phyloP scores from a whole-genome alignment of 2,329 filamentous ascomycete species.

The Madurella fahalii region DNA sequence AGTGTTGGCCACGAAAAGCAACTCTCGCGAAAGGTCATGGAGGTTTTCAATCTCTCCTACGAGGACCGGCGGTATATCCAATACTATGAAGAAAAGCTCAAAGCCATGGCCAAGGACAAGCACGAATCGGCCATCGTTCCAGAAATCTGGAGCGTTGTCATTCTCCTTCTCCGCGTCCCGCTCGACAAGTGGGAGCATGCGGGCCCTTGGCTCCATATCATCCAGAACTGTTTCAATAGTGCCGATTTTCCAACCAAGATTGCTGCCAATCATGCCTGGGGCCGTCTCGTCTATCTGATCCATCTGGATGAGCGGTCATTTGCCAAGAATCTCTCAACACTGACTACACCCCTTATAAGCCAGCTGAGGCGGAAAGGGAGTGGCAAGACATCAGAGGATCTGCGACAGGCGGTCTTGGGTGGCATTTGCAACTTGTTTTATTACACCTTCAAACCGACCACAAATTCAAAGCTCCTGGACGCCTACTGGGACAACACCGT shows the following conservation, averaged over 20 bases:
- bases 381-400: conserved; percentile 54
- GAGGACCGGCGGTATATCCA: conserved; percentile 63
- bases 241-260: conserved; percentile 65
- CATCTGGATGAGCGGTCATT: conserved; percentile 59
- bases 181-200: conserved; percentile 69
- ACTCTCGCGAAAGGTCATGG: conserved; percentile 62
- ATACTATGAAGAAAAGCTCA: conserved; percentile 64
- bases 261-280: conserved; percentile 82
- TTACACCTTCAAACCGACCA: conserved; percentile 71
- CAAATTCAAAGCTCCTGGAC: conserved; percentile 63
- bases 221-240: conserved; percentile 81
- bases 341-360: conserved; percentile 64
- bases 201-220: conserved; percentile 69
- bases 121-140: conserved; percentile 66
- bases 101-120: conserved; percentile 62
- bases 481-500: conserved; percentile 76
- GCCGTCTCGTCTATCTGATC: conserved; percentile 72
- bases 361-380: conserved; percentile 64
- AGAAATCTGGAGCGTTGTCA: conserved; percentile 81
- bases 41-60: conserved; percentile 56
- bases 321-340: conserved; percentile 48
- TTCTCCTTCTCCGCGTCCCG: conserved; percentile 68
- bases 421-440: conserved; percentile 80
- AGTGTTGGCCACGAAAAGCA: conserved; percentile 64
- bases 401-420: conserved; percentile 54